Base-by-base conservation (phyloP, 148 eudicot species). In the Rhododendron molle region DNA sequence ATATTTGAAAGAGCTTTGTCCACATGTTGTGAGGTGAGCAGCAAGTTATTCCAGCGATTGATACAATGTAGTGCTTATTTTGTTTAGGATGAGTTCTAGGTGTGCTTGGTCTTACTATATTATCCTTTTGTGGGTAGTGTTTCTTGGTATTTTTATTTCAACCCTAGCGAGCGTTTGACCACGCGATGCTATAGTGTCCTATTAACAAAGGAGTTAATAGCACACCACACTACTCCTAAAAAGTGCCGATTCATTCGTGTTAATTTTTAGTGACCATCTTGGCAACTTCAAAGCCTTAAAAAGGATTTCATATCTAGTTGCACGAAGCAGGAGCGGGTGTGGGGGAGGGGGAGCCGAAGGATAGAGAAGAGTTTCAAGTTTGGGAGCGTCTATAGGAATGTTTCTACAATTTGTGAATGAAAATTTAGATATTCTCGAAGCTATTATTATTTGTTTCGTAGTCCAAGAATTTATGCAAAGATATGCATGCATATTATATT, bases 21-120 rank as follows among this genome's bases (percentile, higher is more conserved):
- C 23, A 85, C 94, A 7, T 95, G 99, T 85, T 96, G 99, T 69
- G 96, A 93, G 93, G 99, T 97, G 83, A 88, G 90, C 88, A 38
- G 60, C 65, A 47, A 86, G 58, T 40, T 67, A 9, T 47, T 32
- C 30, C 47, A 32, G 28, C n/a, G 18, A 74, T 20, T 52, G 78
- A 72, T 46, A 8, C 10, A 20, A 74, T 65, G 56, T 76, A 49
- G 11, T 52, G 14, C 72, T 67, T 52, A 38, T 82, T 13, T 52
- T 38, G 40, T 34, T 81, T 43, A 14, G 26, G 38, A 52, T 71
- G 79, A 11, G 26, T 16, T 44, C 21, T 5, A 23, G 60, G 20
- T 4, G 8, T 60, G 30, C 34, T 81, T 81, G 38, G 76, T n/a
- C 32, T n/a, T 65, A 65, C 72, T 26, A 65, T 8, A 65, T 65